These are phyloP conservation scores for Rubroshorea leprosula DNA, from an alignment of 345 rosid genomes.

Conservation along the genomic window DNA sequence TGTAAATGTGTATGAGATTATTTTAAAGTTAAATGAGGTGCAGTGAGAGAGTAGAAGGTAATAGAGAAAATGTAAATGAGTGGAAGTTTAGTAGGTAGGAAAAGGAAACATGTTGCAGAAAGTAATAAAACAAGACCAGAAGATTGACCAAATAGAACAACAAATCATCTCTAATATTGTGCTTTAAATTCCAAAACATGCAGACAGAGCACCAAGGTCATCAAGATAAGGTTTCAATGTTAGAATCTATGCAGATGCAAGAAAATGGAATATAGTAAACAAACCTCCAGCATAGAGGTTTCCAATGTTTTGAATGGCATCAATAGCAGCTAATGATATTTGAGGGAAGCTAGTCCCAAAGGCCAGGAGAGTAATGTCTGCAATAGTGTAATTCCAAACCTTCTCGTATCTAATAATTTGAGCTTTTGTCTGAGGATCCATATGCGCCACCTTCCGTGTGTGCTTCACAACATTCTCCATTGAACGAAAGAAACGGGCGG, in stretches of 20 bases:
- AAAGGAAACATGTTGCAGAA: neutral
- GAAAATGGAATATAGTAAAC: slow-evolving; percentile 10
- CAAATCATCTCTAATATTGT: neutral
- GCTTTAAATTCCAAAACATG: neutral
- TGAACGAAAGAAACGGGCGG: slow-evolving; percentile 70
- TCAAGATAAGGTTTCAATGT: neutral
- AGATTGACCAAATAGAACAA: neutral
- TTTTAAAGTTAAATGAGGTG: neutral
- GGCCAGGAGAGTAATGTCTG: slow-evolving; percentile 80
- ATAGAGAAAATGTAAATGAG: neutral
- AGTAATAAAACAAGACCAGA: neutral
- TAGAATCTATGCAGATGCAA: neutral
- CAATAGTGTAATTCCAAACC: slow-evolving; percentile 89
- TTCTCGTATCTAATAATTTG: slow-evolving; percentile 51
- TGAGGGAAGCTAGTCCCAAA: slow-evolving; percentile 98
- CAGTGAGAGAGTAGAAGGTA: neutral
- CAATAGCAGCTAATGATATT: slow-evolving; percentile 90
- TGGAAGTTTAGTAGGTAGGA: neutral
- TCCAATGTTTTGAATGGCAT: slow-evolving; percentile 72
- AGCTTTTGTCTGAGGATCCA: slow-evolving; percentile 53
- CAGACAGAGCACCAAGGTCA: neutral
- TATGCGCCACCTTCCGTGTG: slow-evolving; percentile 58
- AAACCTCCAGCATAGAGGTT: slow-evolving; percentile 78
- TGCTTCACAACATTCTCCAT: slow-evolving; percentile 95
- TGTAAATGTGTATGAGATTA: neutral